Percentiles rank a stretch among this genome's conserved stretches.
phyloP scores from a whole-genome alignment of 768 basidiomycete genomes.

The Trametes coccinea region DNA sequence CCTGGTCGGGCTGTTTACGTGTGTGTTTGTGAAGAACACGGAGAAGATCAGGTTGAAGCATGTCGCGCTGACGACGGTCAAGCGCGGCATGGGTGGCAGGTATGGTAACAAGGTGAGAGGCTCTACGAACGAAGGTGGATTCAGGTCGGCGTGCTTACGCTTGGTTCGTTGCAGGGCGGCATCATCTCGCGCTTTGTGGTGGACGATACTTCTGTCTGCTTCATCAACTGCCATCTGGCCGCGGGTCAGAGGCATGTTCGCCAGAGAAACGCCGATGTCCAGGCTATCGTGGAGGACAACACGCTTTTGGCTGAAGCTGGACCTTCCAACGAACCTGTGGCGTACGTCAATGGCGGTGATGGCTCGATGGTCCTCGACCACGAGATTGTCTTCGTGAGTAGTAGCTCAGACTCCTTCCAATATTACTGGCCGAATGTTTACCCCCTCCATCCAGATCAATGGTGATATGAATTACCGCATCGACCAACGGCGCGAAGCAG shows the following conservation, averaged over 20 bases:
- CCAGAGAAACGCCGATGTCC: slow-evolving; percentile 83
- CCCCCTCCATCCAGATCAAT: slow-evolving; percentile 53
- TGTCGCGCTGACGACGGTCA: slow-evolving; percentile 76
- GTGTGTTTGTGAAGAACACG: slow-evolving; percentile 69
- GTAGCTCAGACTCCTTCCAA: not conserved
- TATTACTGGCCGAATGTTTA: slow-evolving; percentile 1
- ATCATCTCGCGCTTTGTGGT: slow-evolving; percentile 89
- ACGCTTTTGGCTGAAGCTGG: slow-evolving; percentile 55
- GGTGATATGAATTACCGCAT: slow-evolving; percentile 99
- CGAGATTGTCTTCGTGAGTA: slow-evolving; percentile 85
- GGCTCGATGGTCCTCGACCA: slow-evolving; percentile 94
- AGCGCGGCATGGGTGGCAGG: slow-evolving; percentile 88
- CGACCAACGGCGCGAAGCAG: slow-evolving; percentile 85
- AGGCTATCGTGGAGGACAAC: slow-evolving; percentile 83
- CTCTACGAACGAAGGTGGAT: not conserved
- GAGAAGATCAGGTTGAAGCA: slow-evolving; percentile 64
- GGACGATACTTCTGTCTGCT: slow-evolving; percentile 91
- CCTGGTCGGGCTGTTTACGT: slow-evolving; percentile 85
- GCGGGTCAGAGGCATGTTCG: slow-evolving; percentile 85
- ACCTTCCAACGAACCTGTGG: slow-evolving; percentile 53
- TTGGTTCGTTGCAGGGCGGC: slow-evolving; percentile 58
- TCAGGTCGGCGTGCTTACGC: not conserved
- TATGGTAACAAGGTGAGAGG: slow-evolving; percentile 92
- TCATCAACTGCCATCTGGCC: slow-evolving; percentile 97
- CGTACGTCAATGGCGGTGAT: slow-evolving; percentile 88